Evolutionary conservation across 1,139 yeast species (phyloP).

Genomic region (Nematodospora anomalae): DNA sequence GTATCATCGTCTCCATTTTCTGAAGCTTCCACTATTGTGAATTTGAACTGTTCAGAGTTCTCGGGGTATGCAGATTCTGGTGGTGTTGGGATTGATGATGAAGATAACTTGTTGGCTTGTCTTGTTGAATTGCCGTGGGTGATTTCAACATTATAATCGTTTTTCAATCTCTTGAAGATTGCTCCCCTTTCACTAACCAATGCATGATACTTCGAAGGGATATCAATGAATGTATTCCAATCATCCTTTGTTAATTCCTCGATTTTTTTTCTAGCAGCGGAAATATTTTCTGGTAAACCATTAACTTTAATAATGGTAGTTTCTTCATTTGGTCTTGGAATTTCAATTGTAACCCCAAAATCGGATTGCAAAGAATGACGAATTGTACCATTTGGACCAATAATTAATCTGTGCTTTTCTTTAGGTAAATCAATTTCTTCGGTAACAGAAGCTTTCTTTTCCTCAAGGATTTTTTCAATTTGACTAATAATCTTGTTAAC

Average conservation of each 20-base stretch:
- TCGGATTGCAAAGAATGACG: constrained; percentile 75
- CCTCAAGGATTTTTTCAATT: constrained; percentile 63
- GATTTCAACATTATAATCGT: constrained; percentile 58
- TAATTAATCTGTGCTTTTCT: constrained; percentile 72
- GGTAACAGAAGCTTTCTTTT: constrained; percentile 61
- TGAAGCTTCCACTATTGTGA: constrained; percentile 38
- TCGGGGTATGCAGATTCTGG: constrained; percentile 52
- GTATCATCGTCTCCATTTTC: constrained; percentile 31
- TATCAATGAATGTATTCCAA: constrained; percentile 47
- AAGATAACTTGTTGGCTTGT: constrained; percentile 52
- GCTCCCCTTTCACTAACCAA: constrained; percentile 71
- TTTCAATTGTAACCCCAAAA: constrained; percentile 58
- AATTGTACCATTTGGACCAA: constrained; percentile 80
- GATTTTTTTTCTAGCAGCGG: constrained; percentile 52
- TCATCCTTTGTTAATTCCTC: constrained; percentile 54
- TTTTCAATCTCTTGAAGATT: constrained; percentile 56
- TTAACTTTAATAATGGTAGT: constrained; percentile 47
- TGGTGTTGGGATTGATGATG: constrained; percentile 42
- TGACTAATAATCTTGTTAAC: constrained; percentile 70
- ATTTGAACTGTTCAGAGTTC: constrained; percentile 38
- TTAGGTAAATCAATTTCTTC: constrained; percentile 64
- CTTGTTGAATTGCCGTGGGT: constrained; percentile 57
- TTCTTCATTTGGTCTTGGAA: constrained; percentile 63
- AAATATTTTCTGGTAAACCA: constrained; percentile 66
- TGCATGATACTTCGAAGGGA: constrained; percentile 60